A percentile compares a stretch with the other conserved stretches of the same genome.
Conservation (phyloP, 1,284 basidiomycete species). For the Tetrapyrgos nigripes region DNA sequence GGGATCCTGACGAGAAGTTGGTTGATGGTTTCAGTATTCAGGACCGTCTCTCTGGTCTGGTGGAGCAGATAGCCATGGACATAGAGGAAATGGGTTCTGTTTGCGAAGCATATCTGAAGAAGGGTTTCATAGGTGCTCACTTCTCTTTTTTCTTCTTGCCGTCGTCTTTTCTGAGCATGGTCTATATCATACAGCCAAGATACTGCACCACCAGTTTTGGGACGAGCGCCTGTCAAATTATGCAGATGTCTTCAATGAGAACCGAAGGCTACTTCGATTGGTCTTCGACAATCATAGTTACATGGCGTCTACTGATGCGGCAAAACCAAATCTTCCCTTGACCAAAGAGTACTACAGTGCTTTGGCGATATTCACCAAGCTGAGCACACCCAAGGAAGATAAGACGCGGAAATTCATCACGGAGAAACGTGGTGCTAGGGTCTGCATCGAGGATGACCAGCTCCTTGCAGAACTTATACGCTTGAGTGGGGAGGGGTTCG, state of each 20-base stretch:
- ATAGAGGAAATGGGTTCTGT: conserved; percentile 40
- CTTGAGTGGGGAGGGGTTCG: conserved; percentile 36
- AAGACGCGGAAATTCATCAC: conserved; percentile 35
- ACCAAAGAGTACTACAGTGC: conserved; percentile 34
- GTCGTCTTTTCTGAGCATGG: neutral
- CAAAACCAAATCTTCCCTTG: conserved; percentile 34
- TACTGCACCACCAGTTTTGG: conserved; percentile 37
- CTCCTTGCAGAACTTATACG: conserved; percentile 33
- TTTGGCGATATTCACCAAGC: conserved; percentile 31
- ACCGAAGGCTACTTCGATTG: conserved; percentile 33
- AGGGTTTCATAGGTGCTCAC: conserved; percentile 37
- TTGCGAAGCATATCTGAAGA: conserved; percentile 43
- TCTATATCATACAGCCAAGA: conserved; percentile 31
- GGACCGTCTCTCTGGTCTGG: conserved; percentile 32
- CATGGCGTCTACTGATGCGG: conserved; percentile 36
- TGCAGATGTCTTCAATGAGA: conserved; percentile 31
- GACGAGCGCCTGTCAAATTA: conserved; percentile 37
- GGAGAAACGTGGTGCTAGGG: conserved; percentile 32
- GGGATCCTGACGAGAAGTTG: conserved; percentile 18
- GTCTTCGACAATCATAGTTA: conserved; percentile 34
- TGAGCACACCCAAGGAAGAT: conserved; percentile 34
- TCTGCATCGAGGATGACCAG: conserved; percentile 36
- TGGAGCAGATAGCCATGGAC: conserved; percentile 38
- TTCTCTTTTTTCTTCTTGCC: neutral
- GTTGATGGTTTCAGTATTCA: conserved; percentile 27